Evolutionary conservation across 371 early-diverging fungal genomes (phyloP), one percentile per base, ranked within the genome.

Genomic region (Chytridium lagenaria): DNA sequence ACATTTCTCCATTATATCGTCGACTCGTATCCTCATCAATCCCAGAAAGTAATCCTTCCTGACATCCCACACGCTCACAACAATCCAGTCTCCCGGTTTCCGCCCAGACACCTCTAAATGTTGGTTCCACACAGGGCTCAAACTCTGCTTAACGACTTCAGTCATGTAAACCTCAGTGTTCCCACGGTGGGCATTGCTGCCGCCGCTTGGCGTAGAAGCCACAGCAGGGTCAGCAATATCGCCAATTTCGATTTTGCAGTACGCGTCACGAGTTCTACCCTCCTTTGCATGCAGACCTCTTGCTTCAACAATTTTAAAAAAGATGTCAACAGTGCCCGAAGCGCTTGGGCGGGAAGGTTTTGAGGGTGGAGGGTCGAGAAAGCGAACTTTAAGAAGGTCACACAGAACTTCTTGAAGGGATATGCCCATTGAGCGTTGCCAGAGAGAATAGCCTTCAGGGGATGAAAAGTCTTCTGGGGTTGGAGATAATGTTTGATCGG

Each of bases 401-500:
- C 34, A n/a, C 2, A 83, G 71, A 0, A 85, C 81, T 37, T 79
- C 66, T 44, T 83, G 79, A 3, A 83, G 74, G 1, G 80, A 50
- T 5, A 70, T 63, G 23, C 69, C 33, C 64, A 83, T 70, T 31
- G 49, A 66, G 3, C 75, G 65, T 63, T 77, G 73, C 78, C 81
- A 85, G 19, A 72, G 26, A 22, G 55, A 59, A 68, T 74, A 82
- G 1, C 79, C 85, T 33, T 85, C 83, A 1, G 69, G 34, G 7
- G 78, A 33, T 12, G 67, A 12, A 66, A 85, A 83, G 71, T 85
- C 83, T 28, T 82, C 83, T 1, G 85, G 85, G 0, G 71, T 69
- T 1, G 83, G 80, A n/a, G 83, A 67, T 1, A 72, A 36, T 7
- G 70, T 74, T 16, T 39, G 12, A 68, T 84, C 85, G 30, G 65